These are phyloP conservation scores for Phragmites australis DNA, from an alignment of 176 grass and related monocot species.

Conservation along the genomic window DNA sequence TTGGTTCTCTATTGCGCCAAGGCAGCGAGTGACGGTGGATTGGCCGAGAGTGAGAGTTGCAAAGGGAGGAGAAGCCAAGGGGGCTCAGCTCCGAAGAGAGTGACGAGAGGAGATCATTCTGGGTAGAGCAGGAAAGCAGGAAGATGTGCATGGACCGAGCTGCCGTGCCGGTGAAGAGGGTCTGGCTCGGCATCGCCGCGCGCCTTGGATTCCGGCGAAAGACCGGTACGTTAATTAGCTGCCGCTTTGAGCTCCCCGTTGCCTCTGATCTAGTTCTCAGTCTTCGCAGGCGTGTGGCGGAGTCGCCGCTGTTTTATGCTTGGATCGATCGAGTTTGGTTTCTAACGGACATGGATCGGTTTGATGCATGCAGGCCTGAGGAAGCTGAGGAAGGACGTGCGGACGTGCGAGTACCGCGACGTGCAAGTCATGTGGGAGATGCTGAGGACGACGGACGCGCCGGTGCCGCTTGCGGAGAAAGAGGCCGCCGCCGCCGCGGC, in stretches of 20 bases:
- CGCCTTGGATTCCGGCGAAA: constrained; percentile 54
- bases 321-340: neutral
- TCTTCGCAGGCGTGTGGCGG: neutral
- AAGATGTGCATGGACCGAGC: constrained; percentile 57
- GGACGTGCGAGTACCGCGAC: constrained; percentile 86
- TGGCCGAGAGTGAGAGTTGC: neutral
- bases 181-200: constrained; percentile 55
- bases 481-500: constrained; percentile 39
- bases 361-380: constrained; percentile 49
- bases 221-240: constrained; percentile 37
- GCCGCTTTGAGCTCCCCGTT: too few relatives aligned
- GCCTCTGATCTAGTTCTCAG: neutral
- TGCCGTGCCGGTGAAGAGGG: constrained; percentile 54
- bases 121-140: too few relatives aligned
- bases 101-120: neutral
- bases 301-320: neutral
- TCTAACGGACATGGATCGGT: constrained; percentile 5
- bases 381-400: constrained; percentile 87
- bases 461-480: constrained; percentile 44
- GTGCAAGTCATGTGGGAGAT: constrained; percentile 93
- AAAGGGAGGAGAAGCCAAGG: neutral
- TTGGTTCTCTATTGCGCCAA: neutral
- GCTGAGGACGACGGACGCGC: constrained; percentile 55
- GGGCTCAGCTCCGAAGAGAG: neutral
- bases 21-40: neutral